Percentiles rank a stretch among this genome's conserved stretches.
Conservation (phyloP, 1,284 basidiomycete genomes). For the Fistulina hepatica region DNA sequence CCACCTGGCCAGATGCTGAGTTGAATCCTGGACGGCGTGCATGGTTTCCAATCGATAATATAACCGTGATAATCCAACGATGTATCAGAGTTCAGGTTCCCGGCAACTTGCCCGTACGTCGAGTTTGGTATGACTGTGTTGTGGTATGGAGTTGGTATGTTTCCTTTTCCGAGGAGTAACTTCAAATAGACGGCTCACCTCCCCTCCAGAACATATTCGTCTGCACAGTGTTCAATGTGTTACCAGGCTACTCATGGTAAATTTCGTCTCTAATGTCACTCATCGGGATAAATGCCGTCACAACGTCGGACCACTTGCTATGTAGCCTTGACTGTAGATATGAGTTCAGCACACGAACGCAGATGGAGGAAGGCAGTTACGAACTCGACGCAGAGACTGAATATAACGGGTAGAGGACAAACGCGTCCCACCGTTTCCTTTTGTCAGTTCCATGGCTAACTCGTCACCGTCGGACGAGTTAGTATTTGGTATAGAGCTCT, state of each 20-base stretch:
- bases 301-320: slow-evolving; percentile 64
- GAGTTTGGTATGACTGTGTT: too few species aligned
- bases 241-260: slow-evolving; percentile 74
- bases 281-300: slow-evolving; percentile 82
- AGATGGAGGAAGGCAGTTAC: slow-evolving; percentile 17
- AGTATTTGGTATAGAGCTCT: slow-evolving; percentile 53
- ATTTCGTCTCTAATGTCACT: slow-evolving; percentile 79
- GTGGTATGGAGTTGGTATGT: too few species aligned
- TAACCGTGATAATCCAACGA: slow-evolving; percentile 66
- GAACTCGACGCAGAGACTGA: slow-evolving; percentile 61
- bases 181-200: too few species aligned
- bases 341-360: slow-evolving; percentile 3
- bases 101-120: slow-evolving; percentile 36
- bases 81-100: slow-evolving; percentile 47
- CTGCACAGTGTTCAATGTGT: slow-evolving; percentile 50
- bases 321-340: slow-evolving; percentile 47
- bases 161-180: too few species aligned
- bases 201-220: slow-evolving; percentile 76
- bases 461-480: slow-evolving; percentile 45
- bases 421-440: slow-evolving; percentile 63
- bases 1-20: slow-evolving; percentile 76
- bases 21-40: slow-evolving; percentile 69
- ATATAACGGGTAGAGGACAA: slow-evolving; percentile 73
- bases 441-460: slow-evolving; percentile 52
- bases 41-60: slow-evolving; percentile 70